Percentiles rank a stretch among this genome's conserved stretches.
Evolutionary conservation across 768 basidiomycete genomes (phyloP).

Genomic region (Suillus tomentosus): DNA sequence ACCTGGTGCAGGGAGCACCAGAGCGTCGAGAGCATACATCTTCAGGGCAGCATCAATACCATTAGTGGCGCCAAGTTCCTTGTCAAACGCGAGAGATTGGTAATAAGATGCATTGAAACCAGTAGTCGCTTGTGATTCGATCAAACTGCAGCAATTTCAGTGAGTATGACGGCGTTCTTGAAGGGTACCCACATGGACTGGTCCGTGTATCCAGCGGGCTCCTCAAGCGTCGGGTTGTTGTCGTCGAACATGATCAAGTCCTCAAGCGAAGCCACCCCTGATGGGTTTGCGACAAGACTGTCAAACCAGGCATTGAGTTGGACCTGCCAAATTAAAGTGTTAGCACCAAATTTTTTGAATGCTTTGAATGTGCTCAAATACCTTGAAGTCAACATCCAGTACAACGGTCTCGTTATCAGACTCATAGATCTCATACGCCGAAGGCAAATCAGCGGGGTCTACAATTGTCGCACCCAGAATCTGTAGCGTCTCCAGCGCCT

Average conservation of each 20-base stretch:
- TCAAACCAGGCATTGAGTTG: slow-evolving; percentile 53
- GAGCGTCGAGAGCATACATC: slow-evolving; percentile 46
- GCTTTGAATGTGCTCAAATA: slow-evolving; percentile 17
- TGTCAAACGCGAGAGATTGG: slow-evolving; percentile 45
- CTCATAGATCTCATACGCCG: slow-evolving; percentile 48
- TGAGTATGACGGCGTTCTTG: slow-evolving; percentile 13
- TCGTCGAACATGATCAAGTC: slow-evolving; percentile 60
- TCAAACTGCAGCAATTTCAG: slow-evolving; percentile 18
- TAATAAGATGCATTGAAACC: slow-evolving; percentile 40
- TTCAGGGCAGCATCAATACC: slow-evolving; percentile 58
- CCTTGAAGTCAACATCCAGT: slow-evolving; percentile 61
- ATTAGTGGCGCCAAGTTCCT: slow-evolving; percentile 47
- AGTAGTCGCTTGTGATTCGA: slow-evolving; percentile 28
- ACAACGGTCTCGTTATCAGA: slow-evolving; percentile 60
- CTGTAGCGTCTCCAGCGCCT: slow-evolving; percentile 39
- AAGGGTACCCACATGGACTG: slow-evolving; percentile 34
- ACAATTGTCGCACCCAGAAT: slow-evolving; percentile 50
- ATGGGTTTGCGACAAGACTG: slow-evolving; percentile 51
- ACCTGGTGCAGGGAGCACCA: slow-evolving; percentile 46
- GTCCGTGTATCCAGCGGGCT: slow-evolving; percentile 34
- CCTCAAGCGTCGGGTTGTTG: slow-evolving; percentile 51
- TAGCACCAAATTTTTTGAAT: too few species aligned
- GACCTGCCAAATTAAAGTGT: slow-evolving; percentile 37
- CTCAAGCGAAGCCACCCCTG: slow-evolving; percentile 58
- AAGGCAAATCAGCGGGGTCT: slow-evolving; percentile 65